phyloP scores from a whole-genome alignment of 2,329 filamentous ascomycete genomes.

The Diaporthe sp. region DNA sequence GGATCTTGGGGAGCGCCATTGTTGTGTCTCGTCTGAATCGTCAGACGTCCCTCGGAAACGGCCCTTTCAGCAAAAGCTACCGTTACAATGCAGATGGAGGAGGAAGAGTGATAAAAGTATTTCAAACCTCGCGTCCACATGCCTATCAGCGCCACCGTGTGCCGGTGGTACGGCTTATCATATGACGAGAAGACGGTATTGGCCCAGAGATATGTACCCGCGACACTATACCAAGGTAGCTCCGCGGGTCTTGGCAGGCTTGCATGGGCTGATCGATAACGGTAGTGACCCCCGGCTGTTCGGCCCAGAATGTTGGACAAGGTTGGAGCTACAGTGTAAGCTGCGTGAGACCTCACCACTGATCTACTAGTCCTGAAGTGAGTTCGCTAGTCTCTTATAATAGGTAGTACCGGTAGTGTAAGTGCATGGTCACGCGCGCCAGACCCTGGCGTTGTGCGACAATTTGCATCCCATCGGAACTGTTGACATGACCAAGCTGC shows the following conservation, averaged over 20 bases:
- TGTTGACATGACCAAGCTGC: background rate
- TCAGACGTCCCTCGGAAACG: background rate
- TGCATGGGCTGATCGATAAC: slow-evolving; percentile 18
- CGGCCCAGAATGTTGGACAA: background rate
- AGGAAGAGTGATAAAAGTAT: background rate
- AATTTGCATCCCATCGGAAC: background rate
- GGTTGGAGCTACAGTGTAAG: slow-evolving; percentile 15
- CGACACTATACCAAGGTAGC: slow-evolving; percentile 19
- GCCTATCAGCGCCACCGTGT: slow-evolving; percentile 20
- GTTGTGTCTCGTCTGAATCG: background rate
- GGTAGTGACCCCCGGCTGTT: background rate
- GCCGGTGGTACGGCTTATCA: slow-evolving; percentile 24
- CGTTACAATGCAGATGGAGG: background rate
- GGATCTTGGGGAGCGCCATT: slow-evolving; percentile 1
- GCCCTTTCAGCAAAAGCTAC: background rate
- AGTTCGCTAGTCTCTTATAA: background rate
- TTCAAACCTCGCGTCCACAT: background rate
- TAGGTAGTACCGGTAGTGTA: background rate
- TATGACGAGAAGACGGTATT: slow-evolving; percentile 7
- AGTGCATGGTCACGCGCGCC: background rate
- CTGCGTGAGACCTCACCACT: background rate
- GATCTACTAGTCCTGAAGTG: background rate
- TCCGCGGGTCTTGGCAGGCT: slow-evolving; percentile 17
- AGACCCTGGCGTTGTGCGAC: background rate
- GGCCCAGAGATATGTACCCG: slow-evolving; percentile 28